Conservation (phyloP, 2,329 filamentous ascomycete genomes). For the Phialemonium atrogriseum region DNA sequence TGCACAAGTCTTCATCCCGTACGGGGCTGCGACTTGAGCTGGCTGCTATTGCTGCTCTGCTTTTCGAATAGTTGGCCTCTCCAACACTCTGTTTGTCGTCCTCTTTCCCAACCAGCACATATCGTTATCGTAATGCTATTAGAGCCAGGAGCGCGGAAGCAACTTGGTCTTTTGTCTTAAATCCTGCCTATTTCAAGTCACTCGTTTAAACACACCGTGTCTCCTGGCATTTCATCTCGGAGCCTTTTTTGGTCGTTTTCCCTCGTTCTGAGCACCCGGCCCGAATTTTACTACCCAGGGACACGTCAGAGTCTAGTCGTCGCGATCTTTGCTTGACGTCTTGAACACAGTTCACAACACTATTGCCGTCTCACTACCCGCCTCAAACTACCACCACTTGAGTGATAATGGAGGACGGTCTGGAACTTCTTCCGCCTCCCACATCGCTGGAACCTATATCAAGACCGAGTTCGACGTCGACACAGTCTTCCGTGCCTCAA, state of each 20-base stretch:
- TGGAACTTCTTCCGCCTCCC: background rate
- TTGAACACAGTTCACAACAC: too few relatives aligned
- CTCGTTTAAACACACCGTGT: background rate
- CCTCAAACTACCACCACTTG: too few relatives aligned
- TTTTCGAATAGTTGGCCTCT: background rate
- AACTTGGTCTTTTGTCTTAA: background rate
- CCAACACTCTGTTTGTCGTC: background rate
- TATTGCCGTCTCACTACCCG: too few relatives aligned
- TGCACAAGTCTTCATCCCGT: constrained; percentile 1
- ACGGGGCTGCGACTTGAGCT: background rate
- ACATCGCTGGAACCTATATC: background rate
- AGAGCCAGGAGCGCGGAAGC: background rate
- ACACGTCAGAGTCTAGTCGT: too few relatives aligned
- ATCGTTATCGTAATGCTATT: background rate
- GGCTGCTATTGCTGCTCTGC: background rate
- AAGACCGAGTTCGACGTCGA: constrained; percentile 39
- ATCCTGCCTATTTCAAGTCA: background rate
- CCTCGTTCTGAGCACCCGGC: background rate
- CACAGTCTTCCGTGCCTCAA: constrained; percentile 26
- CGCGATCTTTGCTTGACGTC: too few relatives aligned
- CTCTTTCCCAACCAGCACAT: background rate
- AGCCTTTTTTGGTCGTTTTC: background rate
- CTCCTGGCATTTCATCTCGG: background rate
- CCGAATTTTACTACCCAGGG: background rate
- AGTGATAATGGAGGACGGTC: background rate